Conservation (phyloP, 108 stramenopile genomes). For the Seminavis robusta region DNA sequence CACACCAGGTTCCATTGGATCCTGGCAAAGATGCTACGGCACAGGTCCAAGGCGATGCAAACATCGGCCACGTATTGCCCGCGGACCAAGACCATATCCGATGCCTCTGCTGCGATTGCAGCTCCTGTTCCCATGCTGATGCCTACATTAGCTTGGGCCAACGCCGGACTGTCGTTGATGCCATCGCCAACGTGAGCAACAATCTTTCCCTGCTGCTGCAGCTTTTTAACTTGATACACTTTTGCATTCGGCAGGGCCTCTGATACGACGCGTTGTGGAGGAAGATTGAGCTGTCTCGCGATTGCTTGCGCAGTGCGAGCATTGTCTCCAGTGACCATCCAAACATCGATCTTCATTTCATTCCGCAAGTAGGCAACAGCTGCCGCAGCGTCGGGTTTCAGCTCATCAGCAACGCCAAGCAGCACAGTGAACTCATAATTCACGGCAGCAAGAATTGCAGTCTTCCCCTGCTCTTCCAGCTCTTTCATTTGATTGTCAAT, state of each 20-base stretch:
- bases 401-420: constrained; percentile 82
- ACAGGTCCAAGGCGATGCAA: constrained; percentile 86
- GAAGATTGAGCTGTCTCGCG: constrained; percentile 72
- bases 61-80: constrained; percentile 85
- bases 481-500: constrained; percentile 60
- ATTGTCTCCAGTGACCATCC: constrained; percentile 98
- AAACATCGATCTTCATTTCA: constrained; percentile 80
- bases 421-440: constrained; percentile 65
- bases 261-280: constrained; percentile 64
- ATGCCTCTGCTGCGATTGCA: constrained; percentile 94
- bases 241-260: constrained; percentile 89
- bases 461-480: constrained; percentile 73
- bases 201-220: constrained; percentile 62
- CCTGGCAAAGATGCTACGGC: constrained; percentile 82
- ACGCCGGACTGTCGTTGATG: constrained; percentile 89
- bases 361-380: constrained; percentile 59
- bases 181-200: constrained; percentile 98
- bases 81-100: constrained; percentile 91
- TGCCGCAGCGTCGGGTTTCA: constrained; percentile 70
- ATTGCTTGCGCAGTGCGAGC: constrained; percentile 83
- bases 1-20: constrained; percentile 62
- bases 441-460: constrained; percentile 79
- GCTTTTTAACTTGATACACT: constrained; percentile 51
- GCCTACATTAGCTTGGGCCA: constrained; percentile 93
- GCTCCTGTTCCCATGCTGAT: constrained; percentile 96